These are phyloP conservation scores for Fragaria vesca DNA, from an alignment of 306 rosid genomes.

Conservation along the genomic window DNA sequence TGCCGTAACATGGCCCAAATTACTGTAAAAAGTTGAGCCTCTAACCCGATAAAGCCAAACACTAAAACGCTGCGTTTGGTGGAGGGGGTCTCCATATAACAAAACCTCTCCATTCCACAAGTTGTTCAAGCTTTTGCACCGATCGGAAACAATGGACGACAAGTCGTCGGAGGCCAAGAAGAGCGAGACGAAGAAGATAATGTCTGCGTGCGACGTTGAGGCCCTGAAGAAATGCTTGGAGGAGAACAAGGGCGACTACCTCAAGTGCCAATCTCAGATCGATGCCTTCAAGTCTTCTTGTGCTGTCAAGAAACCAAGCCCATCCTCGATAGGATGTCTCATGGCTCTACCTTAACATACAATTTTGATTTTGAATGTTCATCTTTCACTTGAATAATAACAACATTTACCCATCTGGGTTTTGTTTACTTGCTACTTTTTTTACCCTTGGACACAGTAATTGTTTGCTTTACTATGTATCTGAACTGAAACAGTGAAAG, in stretches of 20 bases:
- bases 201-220: conserved; percentile 69
- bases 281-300: conserved; percentile 80
- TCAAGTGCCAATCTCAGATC: conserved; percentile 77
- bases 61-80: neutral
- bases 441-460: neutral
- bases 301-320: conserved; percentile 52
- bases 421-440: neutral
- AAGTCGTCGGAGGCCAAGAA: conserved; percentile 24
- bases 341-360: conserved; percentile 22
- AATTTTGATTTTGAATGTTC: neutral
- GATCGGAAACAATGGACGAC: conserved; percentile 41
- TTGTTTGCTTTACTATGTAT: neutral
- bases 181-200: conserved; percentile 37
- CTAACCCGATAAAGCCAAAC: neutral
- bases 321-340: conserved; percentile 24
- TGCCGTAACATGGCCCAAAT: too few species aligned
- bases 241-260: conserved; percentile 76
- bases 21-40: neutral
- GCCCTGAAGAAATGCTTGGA: conserved; percentile 87
- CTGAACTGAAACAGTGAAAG: neutral
- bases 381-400: neutral
- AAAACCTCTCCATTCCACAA: neutral
- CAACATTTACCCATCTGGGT: conserved; percentile 15
- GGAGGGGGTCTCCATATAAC: neutral
- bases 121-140: neutral